Evolutionary conservation across 108 stramenopile species (phyloP), one percentile per base, ranked within the genome.

Genomic region (Fragilaria crotonensis): DNA sequence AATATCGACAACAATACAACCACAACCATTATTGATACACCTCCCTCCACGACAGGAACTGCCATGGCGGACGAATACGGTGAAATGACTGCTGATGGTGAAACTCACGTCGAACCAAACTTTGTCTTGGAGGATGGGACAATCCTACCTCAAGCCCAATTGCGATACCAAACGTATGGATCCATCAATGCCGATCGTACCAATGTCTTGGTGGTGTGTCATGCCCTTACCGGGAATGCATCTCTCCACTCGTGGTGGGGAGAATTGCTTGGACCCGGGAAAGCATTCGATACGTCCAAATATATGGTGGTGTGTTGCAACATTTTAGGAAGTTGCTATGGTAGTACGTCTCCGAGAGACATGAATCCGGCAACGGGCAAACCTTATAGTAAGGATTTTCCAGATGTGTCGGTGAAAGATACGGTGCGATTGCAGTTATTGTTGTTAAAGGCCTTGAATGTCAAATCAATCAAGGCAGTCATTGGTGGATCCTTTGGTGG

Each of bases 401-500:
- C 93, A 0, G 84, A 89, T 65, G 73, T 96, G n/a, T 77, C 77
- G 7, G 84, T 96, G 1, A 64, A 90, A 31, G 95, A 96, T 72
- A 87, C 88, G 4, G 95, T 93, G 9, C 70, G 74, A 41, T 54
- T 96, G 69, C 90, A 94, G 55, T 64, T 94, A 2, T 26, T 70
- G 0, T 57, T 96, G 28, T 71, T 78, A 62, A 75, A 96, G 36
- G 78, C 80, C 48, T 59, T 96, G 18, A 61, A 71, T 29, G 78
- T 90, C 27, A 60, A 64, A 29, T 79, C 79, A 1, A 68, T 96
- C 66, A 87, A 91, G 60, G 73, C 75, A 36, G 95, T 96, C 14
- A 88, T 96, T 66, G 95, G 95, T 23, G 95, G 95, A 0, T 87
- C 82, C 59, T 90, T 96, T 77, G 95, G 95, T 27, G 95, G 95